Base-by-base conservation (phyloP, 1,284 basidiomycete species). In the Puccinia coronata region DNA sequence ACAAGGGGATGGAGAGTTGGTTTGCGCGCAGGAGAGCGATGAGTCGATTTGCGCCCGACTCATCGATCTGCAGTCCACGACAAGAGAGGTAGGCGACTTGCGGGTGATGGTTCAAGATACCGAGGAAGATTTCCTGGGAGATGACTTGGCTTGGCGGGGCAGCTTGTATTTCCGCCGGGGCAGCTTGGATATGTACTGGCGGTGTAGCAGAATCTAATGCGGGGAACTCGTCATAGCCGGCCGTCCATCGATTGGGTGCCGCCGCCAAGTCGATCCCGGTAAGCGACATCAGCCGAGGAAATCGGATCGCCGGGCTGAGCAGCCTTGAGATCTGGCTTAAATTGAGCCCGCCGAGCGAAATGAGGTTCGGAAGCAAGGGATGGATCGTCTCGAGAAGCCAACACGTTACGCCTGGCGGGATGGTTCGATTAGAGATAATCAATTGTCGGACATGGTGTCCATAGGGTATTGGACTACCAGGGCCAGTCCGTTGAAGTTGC, bases 81-180 rank as follows among this genome's bases (percentile, higher is more conserved):
- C 79, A 80, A 28, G 79, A 72, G 43, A 80, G 70, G 39, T 51
- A 41, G 31, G 43, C 34, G 49, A 80, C 63, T 31, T 61, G 57
- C 0, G 79, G 79, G 61, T 80, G 79, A 47, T 80, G 70, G 59
- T 80, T 80, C 39, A 80, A 41, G 47, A 80, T 36, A 20, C 70
- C 70, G 36, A 80, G 59, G 51, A 80, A 80, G 41, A 63, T 49
- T 73, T 80, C 79, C 23, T 73, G 73, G 0, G 73, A 63, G 39
- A 76, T 31, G 20, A 43, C 18, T 14, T 65, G 36, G 36, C 28
- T 63, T 25, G 39, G 73, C 0, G 25, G 34, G 41, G 55, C 39
- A n/a, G 47, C n/a, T n/a, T n/a, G n/a, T n/a, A n/a, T n/a, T n/a
- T n/a, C 18, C 47, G 53, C 2, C 25, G 25, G 31, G 2, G 14